These are phyloP conservation scores for Beta macrorhiza DNA, from an alignment of 179 eudicot species.

Conservation along the genomic window DNA sequence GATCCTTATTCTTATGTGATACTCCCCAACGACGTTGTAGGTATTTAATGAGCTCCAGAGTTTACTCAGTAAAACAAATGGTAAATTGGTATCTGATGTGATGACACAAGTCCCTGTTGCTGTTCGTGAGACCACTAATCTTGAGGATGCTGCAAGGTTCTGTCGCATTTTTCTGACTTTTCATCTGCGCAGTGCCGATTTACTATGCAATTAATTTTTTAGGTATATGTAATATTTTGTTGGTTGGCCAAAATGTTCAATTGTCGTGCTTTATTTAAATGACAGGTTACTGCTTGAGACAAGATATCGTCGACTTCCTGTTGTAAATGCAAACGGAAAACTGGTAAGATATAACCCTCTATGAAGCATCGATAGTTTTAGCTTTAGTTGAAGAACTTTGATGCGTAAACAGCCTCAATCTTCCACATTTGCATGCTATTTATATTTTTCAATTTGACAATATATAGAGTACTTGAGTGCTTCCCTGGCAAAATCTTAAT, in stretches of 20 bases:
- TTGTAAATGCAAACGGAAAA: conserved; percentile 73
- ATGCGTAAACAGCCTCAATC: not conserved
- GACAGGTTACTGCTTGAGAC: conserved; percentile 80
- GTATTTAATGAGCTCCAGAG: conserved; percentile 54
- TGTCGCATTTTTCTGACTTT: conserved; percentile 2
- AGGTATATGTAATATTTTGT: not conserved
- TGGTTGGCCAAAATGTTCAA: conserved; percentile 2
- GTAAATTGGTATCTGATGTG: conserved; percentile 72
- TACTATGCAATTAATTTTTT: not conserved
- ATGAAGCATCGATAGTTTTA: not conserved
- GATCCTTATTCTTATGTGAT: not conserved
- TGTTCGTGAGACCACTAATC: conserved; percentile 80
- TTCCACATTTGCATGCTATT: not conserved
- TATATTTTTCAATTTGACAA: not conserved
- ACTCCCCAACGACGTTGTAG: conserved; percentile 31
- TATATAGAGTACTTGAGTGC: not conserved
- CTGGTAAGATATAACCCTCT: conserved; percentile 48
- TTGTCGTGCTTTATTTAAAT: conserved; percentile 1
- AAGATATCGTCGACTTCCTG: conserved; percentile 80
- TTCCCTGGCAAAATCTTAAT: not conserved
- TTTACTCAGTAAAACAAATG: conserved; percentile 74
- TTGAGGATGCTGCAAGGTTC: conserved; percentile 94
- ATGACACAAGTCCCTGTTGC: conserved; percentile 88
- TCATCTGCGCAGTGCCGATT: not conserved
- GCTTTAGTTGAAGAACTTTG: not conserved